A percentile compares a stretch with the other conserved stretches of the same genome.
These are phyloP conservation scores for Fusarium sp. DNA, from an alignment of 2,329 filamentous ascomycete genomes.

Conservation along the genomic window DNA sequence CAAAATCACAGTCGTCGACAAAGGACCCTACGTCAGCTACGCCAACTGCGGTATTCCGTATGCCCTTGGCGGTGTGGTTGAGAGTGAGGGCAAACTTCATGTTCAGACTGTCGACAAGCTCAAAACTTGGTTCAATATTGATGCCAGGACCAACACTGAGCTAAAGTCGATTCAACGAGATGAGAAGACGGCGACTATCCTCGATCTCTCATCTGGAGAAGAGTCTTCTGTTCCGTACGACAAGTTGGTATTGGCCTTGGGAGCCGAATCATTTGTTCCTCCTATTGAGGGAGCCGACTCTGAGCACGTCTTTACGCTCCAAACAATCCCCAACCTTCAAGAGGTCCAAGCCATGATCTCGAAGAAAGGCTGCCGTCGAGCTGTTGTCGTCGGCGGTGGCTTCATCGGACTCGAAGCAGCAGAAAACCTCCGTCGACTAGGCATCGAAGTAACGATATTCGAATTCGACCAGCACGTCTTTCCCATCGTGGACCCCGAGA, in stretches of 20 bases:
- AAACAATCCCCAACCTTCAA: conserved; percentile 14
- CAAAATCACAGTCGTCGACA: conserved; percentile 14
- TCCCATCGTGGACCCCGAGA: conserved; percentile 9
- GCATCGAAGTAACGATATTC: conserved; percentile 14
- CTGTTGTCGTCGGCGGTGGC: conserved; percentile 7
- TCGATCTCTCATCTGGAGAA: neutral
- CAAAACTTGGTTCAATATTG: conserved; percentile 16
- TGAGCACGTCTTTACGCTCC: conserved; percentile 14
- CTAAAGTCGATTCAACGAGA: conserved; percentile 1
- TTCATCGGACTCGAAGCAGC: conserved; percentile 24
- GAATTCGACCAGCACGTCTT: conserved; percentile 16
- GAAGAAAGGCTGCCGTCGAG: neutral
- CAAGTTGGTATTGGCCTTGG: neutral
- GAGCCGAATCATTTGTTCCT: neutral
- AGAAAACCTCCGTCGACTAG: conserved; percentile 11
- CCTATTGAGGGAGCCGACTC: neutral
- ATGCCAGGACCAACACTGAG: conserved; percentile 2
- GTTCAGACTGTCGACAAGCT: conserved; percentile 6
- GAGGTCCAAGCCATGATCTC: conserved; percentile 2
- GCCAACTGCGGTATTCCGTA: conserved; percentile 20
- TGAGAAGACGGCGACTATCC: neutral
- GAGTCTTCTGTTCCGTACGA: neutral
- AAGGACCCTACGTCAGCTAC: conserved; percentile 15
- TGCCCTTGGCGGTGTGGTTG: conserved; percentile 8
- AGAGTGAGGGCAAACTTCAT: neutral